Base-by-base conservation (phyloP, 2,329 filamentous ascomycete genomes). In the Zopfia rhizophila region DNA sequence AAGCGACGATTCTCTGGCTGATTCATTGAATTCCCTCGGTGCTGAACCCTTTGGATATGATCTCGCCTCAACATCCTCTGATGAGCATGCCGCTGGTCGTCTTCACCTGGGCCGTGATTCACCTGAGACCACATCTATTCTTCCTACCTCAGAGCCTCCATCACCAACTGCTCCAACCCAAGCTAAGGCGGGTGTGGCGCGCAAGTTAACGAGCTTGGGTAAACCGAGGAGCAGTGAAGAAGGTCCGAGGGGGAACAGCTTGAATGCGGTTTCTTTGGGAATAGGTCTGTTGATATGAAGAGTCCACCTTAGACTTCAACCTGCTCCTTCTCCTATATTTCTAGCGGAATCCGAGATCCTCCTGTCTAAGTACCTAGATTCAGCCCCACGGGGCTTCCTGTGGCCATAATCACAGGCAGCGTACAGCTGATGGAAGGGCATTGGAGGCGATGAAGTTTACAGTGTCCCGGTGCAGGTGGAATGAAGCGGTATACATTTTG, bases 1-100 rank as follows among this genome's bases (percentile, higher is more conserved):
- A 14, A 71, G 60, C 45, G 62, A 69, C 32, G 56, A 67, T 36
- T 69, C 66, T 3, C 60, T 71, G 21, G 49, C 59, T 4, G 44
- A 31, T 14, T 43, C 29, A 11, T 33, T 25, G 19, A 35, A 8
- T 12, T 43, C 29, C 10, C 19, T 33, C 12, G 39, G 35, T 13
- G 22, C 12, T 13, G 39, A 33, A 11, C 17, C 24, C 8, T 70
- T 71, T 23, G 67, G 62, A 18, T 64, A 69, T 37, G 65, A 69
- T 27, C 44, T 71, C 16, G 53, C 55, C 7, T 55, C 61, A 17
- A 55, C 60, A 1, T 57, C 54, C 13, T 38, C 32, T 5, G 63
- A 63, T 13, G 60, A 62, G 38, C 53, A 49, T 13, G 43, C 56
- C 21, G 35, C 27, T 12, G 12, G 10, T 16, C n/a, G 36, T 14